Conservation (phyloP, 495 filamentous ascomycete species). For the Aspergillus affinis region DNA sequence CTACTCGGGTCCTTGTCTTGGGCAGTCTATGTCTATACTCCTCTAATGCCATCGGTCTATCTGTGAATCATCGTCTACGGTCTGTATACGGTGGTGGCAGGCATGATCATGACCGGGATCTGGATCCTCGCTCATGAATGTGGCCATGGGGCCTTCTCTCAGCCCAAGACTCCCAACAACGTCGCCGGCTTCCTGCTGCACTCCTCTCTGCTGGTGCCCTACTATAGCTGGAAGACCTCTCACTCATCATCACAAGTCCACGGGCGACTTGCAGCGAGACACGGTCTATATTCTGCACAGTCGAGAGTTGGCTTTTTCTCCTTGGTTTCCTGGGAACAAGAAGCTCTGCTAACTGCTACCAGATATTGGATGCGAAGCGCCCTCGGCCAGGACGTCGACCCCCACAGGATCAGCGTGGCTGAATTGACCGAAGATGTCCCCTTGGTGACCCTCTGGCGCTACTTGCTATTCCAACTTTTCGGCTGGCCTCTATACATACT, state of each 20-base stretch:
- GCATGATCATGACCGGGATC: constrained; percentile 72
- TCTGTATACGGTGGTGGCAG: constrained; percentile 63
- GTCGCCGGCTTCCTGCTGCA: constrained; percentile 64
- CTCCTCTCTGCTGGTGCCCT: constrained; percentile 63
- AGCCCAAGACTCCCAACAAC: constrained; percentile 57
- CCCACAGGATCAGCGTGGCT: not conserved
- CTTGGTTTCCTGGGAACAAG: not conserved
- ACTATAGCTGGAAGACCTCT: constrained; percentile 72
- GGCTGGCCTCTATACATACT: constrained; percentile 57
- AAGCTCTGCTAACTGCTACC: not conserved
- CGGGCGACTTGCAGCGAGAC: constrained; percentile 56
- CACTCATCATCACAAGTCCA: constrained; percentile 67
- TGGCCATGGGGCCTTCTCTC: constrained; percentile 72
- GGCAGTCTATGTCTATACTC: not conserved
- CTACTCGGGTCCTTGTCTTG: not conserved
- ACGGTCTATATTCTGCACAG: constrained; percentile 52
- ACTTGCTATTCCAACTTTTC: constrained; percentile 50
- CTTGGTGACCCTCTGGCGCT: constrained; percentile 35
- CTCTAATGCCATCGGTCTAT: not conserved
- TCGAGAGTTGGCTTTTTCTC: not conserved
- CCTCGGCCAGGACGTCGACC: not conserved
- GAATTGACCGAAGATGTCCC: not conserved
- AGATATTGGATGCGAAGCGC: not conserved
- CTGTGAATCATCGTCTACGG: constrained; percentile 54
- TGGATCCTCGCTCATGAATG: constrained; percentile 88